A percentile compares a stretch with the other conserved stretches of the same genome.
Evolutionary conservation across 495 filamentous ascomycete species (phyloP).

Genomic region (Xylaria longipes): DNA sequence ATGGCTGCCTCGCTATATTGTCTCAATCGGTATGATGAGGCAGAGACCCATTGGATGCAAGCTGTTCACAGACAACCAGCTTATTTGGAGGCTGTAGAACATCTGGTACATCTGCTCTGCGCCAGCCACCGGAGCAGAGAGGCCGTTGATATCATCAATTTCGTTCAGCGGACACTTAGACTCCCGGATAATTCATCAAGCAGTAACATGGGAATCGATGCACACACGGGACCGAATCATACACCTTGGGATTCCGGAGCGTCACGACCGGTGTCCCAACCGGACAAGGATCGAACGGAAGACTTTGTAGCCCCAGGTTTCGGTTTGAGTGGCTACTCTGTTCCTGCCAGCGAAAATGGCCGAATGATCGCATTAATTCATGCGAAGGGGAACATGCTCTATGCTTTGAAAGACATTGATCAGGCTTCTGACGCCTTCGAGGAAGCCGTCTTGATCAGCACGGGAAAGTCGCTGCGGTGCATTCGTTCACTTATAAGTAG

Average conservation of each 20-base stretch:
- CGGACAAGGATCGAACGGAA: constrained; percentile 48
- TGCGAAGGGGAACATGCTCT: constrained; percentile 98
- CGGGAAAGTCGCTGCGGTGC: constrained; percentile 72
- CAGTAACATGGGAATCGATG: constrained; percentile 14
- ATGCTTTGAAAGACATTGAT: constrained; percentile 83
- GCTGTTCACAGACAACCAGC: constrained; percentile 84
- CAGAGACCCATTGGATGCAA: constrained; percentile 83
- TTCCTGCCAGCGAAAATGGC: constrained; percentile 89
- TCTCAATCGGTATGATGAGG: constrained; percentile 80
- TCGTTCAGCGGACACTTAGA: constrained; percentile 79
- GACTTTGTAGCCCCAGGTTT: constrained; percentile 62
- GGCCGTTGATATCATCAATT: constrained; percentile 87
- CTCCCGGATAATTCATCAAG: constrained; percentile 38
- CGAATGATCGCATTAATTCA: constrained; percentile 91
- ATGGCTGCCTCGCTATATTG: constrained; percentile 88
- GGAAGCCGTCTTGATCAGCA: constrained; percentile 88
- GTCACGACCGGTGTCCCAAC: constrained; percentile 12
- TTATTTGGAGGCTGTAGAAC: constrained; percentile 96
- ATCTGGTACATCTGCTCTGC: constrained; percentile 88
- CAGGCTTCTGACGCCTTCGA: constrained; percentile 91
- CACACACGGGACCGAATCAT: neutral
- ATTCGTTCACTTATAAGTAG: constrained; percentile 81
- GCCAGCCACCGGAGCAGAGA: constrained; percentile 81
- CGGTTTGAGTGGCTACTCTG: constrained; percentile 83
- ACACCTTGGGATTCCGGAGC: constrained; percentile 5